Evolutionary conservation across 2,329 filamentous ascomycete genomes (phyloP), one percentile per base, ranked within the genome.

Genomic region (Myriosclerotinia scirpicola): DNA sequence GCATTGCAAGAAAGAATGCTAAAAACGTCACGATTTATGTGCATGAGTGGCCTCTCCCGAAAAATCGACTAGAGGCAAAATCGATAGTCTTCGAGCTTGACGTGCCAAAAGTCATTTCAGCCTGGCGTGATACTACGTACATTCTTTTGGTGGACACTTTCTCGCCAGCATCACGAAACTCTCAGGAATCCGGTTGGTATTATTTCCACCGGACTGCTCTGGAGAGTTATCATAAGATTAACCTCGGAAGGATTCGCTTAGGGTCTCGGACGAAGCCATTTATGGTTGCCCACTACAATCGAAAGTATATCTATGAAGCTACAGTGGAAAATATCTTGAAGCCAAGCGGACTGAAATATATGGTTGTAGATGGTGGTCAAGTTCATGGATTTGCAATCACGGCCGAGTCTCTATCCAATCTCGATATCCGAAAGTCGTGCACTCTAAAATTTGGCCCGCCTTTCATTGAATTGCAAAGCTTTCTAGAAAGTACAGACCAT

Each of bases 11-110:
- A 3, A 5, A 7, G 0, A 1, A 73, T n/a, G 83, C 83, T 0
- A 55, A 77, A 0, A 2, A 4, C 0, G 66, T 89, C 0, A 48
- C 36, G 0, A 86, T 89, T 9, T 0, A 53, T 0, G 72, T 85
- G 11, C 78, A 85, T 69, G 86, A 89, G 71, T 87, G 84, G 84
- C 85, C 86, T 0, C 75, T 88, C 0, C 81, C 84, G 40, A 53
- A 0, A 0, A n/a, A 30, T 17, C 50, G 63, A n/a, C 12, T 30
- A 15, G 38, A 77, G 14, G 78, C 78, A 0, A 81, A 83, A 66
- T 77, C 82, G 0, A 78, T 79, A 0, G 77, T 87, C 0, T 88
- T 88, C 60, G 85, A 88, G 69, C 74, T 87, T 0, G 62, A 70
- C 0, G 68, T 80, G 0, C 84, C 85, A 0, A 5, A 30, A 0